These are phyloP conservation scores for Kodamaea ohmeri DNA, from an alignment of 1,139 yeast genomes.

Conservation along the genomic window DNA sequence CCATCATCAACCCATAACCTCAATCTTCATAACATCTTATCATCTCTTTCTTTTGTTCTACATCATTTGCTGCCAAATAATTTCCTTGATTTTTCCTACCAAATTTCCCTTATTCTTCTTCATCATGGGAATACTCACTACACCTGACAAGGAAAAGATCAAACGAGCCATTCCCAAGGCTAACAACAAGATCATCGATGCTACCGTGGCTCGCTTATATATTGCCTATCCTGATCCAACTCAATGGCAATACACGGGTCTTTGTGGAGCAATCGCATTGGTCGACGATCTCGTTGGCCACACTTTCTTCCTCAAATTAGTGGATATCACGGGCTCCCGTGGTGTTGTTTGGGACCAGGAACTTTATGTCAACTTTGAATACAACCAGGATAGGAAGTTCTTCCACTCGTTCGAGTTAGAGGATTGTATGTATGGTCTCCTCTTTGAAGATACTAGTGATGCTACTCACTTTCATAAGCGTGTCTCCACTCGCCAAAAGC, in stretches of 20 bases:
- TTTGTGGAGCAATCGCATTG: slow-evolving; percentile 80
- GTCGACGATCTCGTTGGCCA: slow-evolving; percentile 95
- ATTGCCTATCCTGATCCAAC: slow-evolving; percentile 84
- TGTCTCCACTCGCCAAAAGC: slow-evolving; percentile 71
- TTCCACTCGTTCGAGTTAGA: slow-evolving; percentile 94
- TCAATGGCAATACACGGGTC: slow-evolving; percentile 84
- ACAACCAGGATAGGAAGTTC: slow-evolving; percentile 89
- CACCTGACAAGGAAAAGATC: slow-evolving; percentile 80
- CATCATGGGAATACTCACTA: slow-evolving; percentile 65
- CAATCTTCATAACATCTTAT: too few relatives aligned
- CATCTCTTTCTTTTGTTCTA: too few relatives aligned
- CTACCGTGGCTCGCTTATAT: slow-evolving; percentile 85
- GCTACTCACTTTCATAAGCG: slow-evolving; percentile 82
- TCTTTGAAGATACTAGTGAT: slow-evolving; percentile 86
- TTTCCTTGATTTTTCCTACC: not conserved
- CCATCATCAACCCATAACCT: too few relatives aligned
- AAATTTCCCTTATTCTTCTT: too few relatives aligned
- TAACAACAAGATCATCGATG: slow-evolving; percentile 83
- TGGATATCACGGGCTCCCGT: slow-evolving; percentile 74
- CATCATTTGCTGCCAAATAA: too few relatives aligned
- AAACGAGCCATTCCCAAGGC: slow-evolving; percentile 88
- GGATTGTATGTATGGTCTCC: slow-evolving; percentile 81
- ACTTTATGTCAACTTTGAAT: slow-evolving; percentile 79
- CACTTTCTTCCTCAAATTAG: slow-evolving; percentile 84
- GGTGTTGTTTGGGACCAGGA: slow-evolving; percentile 99